Conservation (phyloP, 1,284 basidiomycete species). For the Pyrrhoderma noxium region DNA sequence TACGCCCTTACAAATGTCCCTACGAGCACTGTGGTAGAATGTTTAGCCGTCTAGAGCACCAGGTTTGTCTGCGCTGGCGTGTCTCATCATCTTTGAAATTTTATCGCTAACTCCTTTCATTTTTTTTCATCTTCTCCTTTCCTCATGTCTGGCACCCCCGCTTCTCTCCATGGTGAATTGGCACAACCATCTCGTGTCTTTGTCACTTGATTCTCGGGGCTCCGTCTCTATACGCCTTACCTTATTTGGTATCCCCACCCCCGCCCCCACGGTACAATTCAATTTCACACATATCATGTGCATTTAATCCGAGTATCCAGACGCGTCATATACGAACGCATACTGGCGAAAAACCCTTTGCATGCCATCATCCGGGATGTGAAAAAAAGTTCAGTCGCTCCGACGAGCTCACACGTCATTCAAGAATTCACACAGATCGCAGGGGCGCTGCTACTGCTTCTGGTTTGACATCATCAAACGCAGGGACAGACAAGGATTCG, state of each 20-base stretch:
- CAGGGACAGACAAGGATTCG: neutral
- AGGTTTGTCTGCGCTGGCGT: constrained; percentile 45
- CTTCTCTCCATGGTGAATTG: too few species aligned
- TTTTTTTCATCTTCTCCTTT: constrained; percentile 15
- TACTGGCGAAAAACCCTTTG: constrained; percentile 96
- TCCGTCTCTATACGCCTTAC: neutral
- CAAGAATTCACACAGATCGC: constrained; percentile 81
- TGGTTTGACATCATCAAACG: neutral
- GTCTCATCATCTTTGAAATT: constrained; percentile 16
- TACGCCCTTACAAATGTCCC: constrained; percentile 92
- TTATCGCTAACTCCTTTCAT: constrained; percentile 5
- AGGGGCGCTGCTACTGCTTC: constrained; percentile 19
- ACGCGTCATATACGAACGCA: constrained; percentile 97
- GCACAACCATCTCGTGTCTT: neutral
- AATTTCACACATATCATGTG: neutral
- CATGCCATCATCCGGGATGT: constrained; percentile 89
- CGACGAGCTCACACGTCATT: constrained; percentile 95
- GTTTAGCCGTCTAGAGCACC: constrained; percentile 89
- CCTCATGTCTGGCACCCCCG: too few species aligned
- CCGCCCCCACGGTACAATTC: neutral
- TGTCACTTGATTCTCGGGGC: neutral
- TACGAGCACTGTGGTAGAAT: constrained; percentile 87
- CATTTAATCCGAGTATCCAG: constrained; percentile 34
- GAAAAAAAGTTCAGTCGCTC: constrained; percentile 97
- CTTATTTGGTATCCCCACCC: constrained; percentile 4